Percentiles rank a stretch among this genome's conserved stretches.
Conservation (phyloP, 2,329 filamentous ascomycete genomes). For the Cladosporium sp. region DNA sequence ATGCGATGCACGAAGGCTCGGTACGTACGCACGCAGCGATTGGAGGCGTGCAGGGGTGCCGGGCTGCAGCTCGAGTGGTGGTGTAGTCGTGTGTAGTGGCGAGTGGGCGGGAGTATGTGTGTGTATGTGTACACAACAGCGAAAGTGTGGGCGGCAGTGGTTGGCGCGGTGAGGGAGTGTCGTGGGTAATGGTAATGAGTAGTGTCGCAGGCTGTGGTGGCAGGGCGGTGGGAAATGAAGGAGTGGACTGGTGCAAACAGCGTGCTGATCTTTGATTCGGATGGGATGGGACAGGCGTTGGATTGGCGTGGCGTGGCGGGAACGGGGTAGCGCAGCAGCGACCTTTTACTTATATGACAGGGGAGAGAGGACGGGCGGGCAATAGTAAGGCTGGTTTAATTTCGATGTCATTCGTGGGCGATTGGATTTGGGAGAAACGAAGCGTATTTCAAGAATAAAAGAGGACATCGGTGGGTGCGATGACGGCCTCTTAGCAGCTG, state of each 20-base stretch:
- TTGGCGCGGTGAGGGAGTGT: slow-evolving; percentile 14
- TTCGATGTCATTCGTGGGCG: background rate
- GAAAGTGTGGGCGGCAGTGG: slow-evolving; percentile 3
- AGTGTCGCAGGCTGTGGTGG: slow-evolving; percentile 16
- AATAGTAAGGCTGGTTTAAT: background rate
- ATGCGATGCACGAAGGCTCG: slow-evolving; percentile 15
- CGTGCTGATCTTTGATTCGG: slow-evolving; percentile 12
- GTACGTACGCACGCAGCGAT: background rate
- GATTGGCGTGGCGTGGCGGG: slow-evolving; percentile 15
- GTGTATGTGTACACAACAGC: background rate
- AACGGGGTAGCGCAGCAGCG: slow-evolving; percentile 12
- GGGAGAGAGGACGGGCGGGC: slow-evolving; percentile 1
- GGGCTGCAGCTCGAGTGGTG: background rate
- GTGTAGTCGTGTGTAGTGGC: background rate
- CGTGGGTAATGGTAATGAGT: slow-evolving; percentile 1
- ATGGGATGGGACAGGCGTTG: slow-evolving; percentile 8
- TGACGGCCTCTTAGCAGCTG: background rate
- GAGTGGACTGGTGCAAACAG: slow-evolving; percentile 13
- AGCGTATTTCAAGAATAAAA: background rate
- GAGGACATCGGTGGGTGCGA: background rate
- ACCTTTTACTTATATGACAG: slow-evolving; percentile 13
- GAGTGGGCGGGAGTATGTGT: too few species aligned
- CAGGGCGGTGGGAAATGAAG: slow-evolving; percentile 20
- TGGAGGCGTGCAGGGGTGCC: slow-evolving; percentile 16
- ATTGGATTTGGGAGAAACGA: background rate